Percentiles rank a stretch among this genome's conserved stretches.
Evolutionary conservation across 2,329 filamentous ascomycete genomes (phyloP).

Genomic region (Periconia sp.): DNA sequence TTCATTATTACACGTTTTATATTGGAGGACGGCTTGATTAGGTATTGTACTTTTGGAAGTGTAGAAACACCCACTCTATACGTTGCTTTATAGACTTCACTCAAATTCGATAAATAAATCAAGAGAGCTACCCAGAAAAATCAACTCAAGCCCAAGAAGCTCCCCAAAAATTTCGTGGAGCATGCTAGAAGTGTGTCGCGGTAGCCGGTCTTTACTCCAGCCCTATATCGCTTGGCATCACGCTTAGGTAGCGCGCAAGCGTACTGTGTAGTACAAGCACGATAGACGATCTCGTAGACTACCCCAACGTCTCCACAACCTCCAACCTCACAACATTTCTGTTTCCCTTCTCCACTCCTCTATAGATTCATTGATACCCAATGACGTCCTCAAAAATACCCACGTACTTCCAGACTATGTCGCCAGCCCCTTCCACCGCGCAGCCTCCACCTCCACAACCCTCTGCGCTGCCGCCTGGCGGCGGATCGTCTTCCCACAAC

Average conservation of each 20-base stretch:
- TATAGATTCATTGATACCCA: background rate
- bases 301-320: background rate
- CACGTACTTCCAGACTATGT: conserved; percentile 47
- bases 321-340: conserved; percentile 3
- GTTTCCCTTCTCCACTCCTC: too few relatives aligned
- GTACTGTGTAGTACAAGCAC: background rate
- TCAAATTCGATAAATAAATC: too few relatives aligned
- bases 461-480: conserved; percentile 30
- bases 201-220: too few relatives aligned
- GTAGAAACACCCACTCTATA: too few relatives aligned
- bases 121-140: too few relatives aligned
- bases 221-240: conserved; percentile 20
- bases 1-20: too few relatives aligned
- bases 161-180: too few relatives aligned
- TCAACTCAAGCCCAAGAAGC: too few relatives aligned
- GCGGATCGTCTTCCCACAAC: background rate
- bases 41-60: too few relatives aligned
- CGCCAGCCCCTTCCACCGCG: conserved; percentile 24
- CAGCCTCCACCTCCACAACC: conserved; percentile 32
- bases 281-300: background rate
- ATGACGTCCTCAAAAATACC: conserved; percentile 31
- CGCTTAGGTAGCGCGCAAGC: conserved; percentile 1
- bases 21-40: too few relatives aligned
- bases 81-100: too few relatives aligned
- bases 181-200: too few relatives aligned